phyloP scores from a whole-genome alignment of 306 rosid species.

The Pueraria montana region DNA sequence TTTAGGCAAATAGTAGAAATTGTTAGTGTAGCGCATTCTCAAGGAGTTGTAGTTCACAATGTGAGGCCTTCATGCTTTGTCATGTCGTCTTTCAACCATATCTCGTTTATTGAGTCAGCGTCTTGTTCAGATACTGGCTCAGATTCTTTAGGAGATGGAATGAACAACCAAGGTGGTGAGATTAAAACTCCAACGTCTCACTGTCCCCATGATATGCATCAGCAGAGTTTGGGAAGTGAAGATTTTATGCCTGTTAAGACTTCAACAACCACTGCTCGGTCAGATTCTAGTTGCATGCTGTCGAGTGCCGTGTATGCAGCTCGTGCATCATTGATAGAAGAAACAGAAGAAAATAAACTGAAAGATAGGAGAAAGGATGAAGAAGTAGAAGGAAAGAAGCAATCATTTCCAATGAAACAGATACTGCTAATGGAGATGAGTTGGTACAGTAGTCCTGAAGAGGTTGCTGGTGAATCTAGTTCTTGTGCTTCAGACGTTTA shows the following conservation, averaged over 20 bases:
- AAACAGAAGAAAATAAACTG: slow-evolving; percentile 69
- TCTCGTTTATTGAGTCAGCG: slow-evolving; percentile 92
- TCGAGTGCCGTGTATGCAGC: slow-evolving; percentile 81
- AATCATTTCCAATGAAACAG: slow-evolving; percentile 95
- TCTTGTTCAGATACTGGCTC: slow-evolving; percentile 96
- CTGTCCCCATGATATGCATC: slow-evolving; percentile 57
- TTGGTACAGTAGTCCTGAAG: slow-evolving; percentile 98
- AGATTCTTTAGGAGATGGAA: slow-evolving; percentile 77
- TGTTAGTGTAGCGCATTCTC: slow-evolving; percentile 80
- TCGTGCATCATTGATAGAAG: slow-evolving; percentile 69
- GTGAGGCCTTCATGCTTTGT: slow-evolving; percentile 97
- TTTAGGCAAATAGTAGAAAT: slow-evolving; percentile 91
- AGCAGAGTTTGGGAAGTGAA: slow-evolving; percentile 67
- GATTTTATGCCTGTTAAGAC: slow-evolving; percentile 58
- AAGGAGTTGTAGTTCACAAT: slow-evolving; percentile 94
- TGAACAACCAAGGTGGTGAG: slow-evolving; percentile 62
- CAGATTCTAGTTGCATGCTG: slow-evolving; percentile 88
- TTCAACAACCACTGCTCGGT: slow-evolving; percentile 63
- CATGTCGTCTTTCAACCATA: slow-evolving; percentile 92
- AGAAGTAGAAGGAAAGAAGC: slow-evolving; percentile 74
- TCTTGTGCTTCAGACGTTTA: slow-evolving; percentile 92
- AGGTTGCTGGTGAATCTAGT: slow-evolving; percentile 65
- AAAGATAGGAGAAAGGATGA: slow-evolving; percentile 71
- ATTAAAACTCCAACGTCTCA: slow-evolving; percentile 58
- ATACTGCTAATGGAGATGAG: slow-evolving; percentile 81